Evolutionary conservation across 139 green algal genomes (phyloP).

Genomic region (Coelastrella sp.): DNA sequence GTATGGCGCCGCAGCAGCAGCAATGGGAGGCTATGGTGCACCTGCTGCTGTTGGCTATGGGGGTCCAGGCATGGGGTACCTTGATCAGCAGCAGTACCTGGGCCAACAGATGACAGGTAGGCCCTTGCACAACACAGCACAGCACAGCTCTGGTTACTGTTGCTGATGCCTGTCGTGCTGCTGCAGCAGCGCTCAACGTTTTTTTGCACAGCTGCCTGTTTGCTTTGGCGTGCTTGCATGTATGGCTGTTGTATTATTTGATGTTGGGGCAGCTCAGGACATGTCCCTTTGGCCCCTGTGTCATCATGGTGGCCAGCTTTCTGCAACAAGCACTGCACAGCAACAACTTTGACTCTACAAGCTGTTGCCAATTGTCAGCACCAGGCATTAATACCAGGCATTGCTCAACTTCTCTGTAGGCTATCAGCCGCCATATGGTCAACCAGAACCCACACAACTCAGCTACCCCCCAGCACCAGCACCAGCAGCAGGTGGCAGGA

Average conservation of each 20-base stretch:
- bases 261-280: too few relatives aligned
- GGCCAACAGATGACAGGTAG: constrained; percentile 17
- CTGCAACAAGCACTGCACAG: too few relatives aligned
- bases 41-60: neutral
- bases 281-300: too few relatives aligned
- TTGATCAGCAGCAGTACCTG: constrained; percentile 28
- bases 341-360: neutral
- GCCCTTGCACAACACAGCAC: too few relatives aligned
- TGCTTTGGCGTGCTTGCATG: too few relatives aligned
- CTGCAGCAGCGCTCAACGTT: too few relatives aligned
- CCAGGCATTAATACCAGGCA: neutral
- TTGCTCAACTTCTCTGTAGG: neutral
- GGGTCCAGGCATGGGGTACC: neutral
- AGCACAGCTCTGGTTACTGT: too few relatives aligned
- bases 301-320: too few relatives aligned
- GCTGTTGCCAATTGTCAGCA: neutral
- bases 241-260: too few relatives aligned
- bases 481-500: neutral
- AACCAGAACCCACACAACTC: neutral
- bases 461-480: neutral
- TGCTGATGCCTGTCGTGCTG: too few relatives aligned
- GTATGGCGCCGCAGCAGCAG: constrained; percentile 24
- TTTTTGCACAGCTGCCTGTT: too few relatives aligned
- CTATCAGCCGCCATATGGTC: constrained; percentile 9
- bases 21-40: neutral